These are phyloP conservation scores for Sicyos edulis DNA, from an alignment of 306 rosid species.

Conservation along the genomic window DNA sequence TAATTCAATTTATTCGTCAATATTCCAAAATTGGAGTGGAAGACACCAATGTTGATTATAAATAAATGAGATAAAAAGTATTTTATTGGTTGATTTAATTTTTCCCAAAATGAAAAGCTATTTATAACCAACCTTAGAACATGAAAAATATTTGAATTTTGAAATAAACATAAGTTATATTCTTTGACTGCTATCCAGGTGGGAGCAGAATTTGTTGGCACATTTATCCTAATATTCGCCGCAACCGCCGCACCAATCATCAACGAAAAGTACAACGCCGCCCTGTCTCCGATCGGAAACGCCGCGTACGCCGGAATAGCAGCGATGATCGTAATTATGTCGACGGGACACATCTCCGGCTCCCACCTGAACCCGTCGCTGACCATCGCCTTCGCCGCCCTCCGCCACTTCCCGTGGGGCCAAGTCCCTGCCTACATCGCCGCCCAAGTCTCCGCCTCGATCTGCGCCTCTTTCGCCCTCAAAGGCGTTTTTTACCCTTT, in stretches of 20 bases:
- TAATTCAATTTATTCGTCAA: too few relatives aligned
- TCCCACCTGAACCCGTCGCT: constrained; percentile 59
- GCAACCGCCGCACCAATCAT: constrained; percentile 37
- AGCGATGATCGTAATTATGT: constrained; percentile 33
- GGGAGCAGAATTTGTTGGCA: constrained; percentile 49
- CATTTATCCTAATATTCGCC: constrained; percentile 44
- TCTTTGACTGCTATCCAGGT: constrained; percentile 4
- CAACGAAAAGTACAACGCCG: constrained; percentile 32
- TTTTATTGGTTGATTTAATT: too few relatives aligned
- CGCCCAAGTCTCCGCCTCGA: constrained; percentile 37
- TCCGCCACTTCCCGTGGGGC: constrained; percentile 30
- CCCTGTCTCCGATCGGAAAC: constrained; percentile 30
- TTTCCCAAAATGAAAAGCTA: too few relatives aligned
- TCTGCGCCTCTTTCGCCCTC: constrained; percentile 31
- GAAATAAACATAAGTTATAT: too few relatives aligned
- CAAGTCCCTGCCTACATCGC: constrained; percentile 38
- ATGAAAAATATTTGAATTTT: too few relatives aligned
- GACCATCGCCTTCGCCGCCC: constrained; percentile 40
- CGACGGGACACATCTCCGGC: constrained; percentile 47
- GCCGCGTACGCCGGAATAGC: constrained; percentile 38
- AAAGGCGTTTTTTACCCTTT: constrained; percentile 31
- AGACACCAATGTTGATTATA: too few relatives aligned
- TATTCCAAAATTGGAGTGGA: too few relatives aligned
- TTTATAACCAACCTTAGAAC: too few relatives aligned
- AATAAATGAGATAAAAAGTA: too few relatives aligned